Base-by-base conservation (phyloP, 352 stramenopile species). In the Globisporangium splendens region DNA sequence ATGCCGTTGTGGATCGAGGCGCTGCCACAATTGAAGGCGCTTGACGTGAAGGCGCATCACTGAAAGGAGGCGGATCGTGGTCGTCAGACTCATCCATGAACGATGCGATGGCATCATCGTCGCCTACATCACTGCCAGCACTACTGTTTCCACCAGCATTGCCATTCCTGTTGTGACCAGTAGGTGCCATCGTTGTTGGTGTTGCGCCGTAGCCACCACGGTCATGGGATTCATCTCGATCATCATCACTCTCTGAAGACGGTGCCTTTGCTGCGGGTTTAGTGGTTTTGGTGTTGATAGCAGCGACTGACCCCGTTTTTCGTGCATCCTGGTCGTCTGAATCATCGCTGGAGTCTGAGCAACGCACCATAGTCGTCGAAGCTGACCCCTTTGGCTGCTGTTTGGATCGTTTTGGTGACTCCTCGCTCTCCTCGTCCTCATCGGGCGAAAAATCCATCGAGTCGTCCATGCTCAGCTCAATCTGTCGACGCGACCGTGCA, bases 381-480 rank as follows among this genome's bases (percentile, higher is more conserved):
- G 24, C 12, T 24, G 42, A 22, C 6, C 33, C 1, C 24, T 55
- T 51, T 28, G n/a, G 3, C 11, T 47, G 42, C 14, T 35, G 28
- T 8, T 35, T 35, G 28, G 28, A 35, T 35, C 28, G 28, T 8
- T 35, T 35, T 35, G 28, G 28, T 35, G 28, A 1, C 28, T 4
- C 18, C 11, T 47, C 17, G 24, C 1, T 46, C 33, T 50, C 28
- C 15, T 48, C 31, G 2, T 50, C 38, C 13, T 67, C 51, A 10
- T 72, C 68, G 0, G 42, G 53, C 2, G 68, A 75, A 33, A 68
- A 79, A 49, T 81, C 66, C 18, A 79, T 51, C 33, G 69, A 77
- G 24, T 88, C 76, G 42, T 89, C 79, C 18, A 77, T 42, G 28
- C 77, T 84, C 61, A 86, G 59, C 59, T 85, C 69, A 17, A 87